phyloP scores from a whole-genome alignment of 2,329 filamentous ascomycete genomes.

The Colletotrichum sidae region DNA sequence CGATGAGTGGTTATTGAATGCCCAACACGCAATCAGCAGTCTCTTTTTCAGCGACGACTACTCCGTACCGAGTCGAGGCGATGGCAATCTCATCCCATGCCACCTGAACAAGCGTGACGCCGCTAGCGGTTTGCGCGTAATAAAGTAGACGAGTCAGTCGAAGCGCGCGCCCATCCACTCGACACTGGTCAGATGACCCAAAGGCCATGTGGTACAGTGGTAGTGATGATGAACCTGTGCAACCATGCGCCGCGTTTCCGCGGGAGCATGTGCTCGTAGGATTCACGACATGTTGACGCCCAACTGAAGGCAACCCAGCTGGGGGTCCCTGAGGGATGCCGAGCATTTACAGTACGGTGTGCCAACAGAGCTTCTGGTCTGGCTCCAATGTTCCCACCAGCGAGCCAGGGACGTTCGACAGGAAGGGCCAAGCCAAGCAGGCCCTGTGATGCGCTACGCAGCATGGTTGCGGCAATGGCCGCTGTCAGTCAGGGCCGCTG shows the following conservation, averaged over 20 bases:
- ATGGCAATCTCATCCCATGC: no score
- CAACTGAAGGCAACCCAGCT: constrained; percentile 1
- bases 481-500: constrained; percentile 26
- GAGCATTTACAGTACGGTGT: background rate
- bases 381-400: no score
- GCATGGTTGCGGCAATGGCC: constrained; percentile 32
- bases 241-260: background rate
- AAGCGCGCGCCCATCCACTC: background rate
- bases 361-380: no score
- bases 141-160: constrained; percentile 30
- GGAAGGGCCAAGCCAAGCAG: background rate
- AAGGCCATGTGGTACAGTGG: no score
- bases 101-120: no score
- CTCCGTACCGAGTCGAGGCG: no score
- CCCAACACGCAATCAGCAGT: no score
- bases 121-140: constrained; percentile 9
- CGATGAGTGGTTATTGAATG: no score
- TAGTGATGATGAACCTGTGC: no score
- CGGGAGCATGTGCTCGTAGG: background rate
- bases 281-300: constrained; percentile 9
- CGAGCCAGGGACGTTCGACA: background rate
- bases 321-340: background rate
- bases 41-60: no score
- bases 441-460: constrained; percentile 7
- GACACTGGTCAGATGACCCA: constrained; percentile 8